Conservation (phyloP, 305 asterid species). For the Fraxinus platypoda region DNA sequence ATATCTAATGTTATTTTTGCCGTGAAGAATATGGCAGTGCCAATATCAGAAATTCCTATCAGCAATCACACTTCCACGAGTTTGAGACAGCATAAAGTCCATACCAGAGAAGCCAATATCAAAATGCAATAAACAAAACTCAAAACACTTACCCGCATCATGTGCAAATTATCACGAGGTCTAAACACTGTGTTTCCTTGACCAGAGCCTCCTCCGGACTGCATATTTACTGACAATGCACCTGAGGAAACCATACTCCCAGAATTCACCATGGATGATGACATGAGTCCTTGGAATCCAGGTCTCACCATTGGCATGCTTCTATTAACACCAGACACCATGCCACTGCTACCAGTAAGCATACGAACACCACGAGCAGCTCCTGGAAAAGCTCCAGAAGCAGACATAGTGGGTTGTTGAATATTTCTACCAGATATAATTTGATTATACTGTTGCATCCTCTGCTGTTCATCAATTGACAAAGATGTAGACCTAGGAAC, state of each 20-base stretch:
- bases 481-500: constrained; percentile 54
- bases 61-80: background rate
- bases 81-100: constrained; percentile 1
- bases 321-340: constrained; percentile 46
- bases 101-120: constrained; percentile 22
- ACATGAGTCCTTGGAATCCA: constrained; percentile 52
- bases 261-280: constrained; percentile 52
- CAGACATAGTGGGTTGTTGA: constrained; percentile 42
- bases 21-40: background rate
- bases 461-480: constrained; percentile 59
- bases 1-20: constrained; percentile 2
- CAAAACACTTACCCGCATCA: constrained; percentile 52
- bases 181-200: constrained; percentile 55
- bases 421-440: constrained; percentile 48
- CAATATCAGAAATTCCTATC: background rate
- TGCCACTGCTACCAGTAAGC: constrained; percentile 48
- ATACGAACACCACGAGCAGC: constrained; percentile 51
- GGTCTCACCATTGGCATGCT: constrained; percentile 60
- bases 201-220: constrained; percentile 51
- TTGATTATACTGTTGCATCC: constrained; percentile 58
- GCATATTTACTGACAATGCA: constrained; percentile 44
- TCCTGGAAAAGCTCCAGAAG: constrained; percentile 56
- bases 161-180: constrained; percentile 56
- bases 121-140: background rate
- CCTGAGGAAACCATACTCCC: constrained; percentile 59